Evolutionary conservation across 495 filamentous ascomycete species (phyloP).

Genomic region (Lasiosphaeriaceae sp.): DNA sequence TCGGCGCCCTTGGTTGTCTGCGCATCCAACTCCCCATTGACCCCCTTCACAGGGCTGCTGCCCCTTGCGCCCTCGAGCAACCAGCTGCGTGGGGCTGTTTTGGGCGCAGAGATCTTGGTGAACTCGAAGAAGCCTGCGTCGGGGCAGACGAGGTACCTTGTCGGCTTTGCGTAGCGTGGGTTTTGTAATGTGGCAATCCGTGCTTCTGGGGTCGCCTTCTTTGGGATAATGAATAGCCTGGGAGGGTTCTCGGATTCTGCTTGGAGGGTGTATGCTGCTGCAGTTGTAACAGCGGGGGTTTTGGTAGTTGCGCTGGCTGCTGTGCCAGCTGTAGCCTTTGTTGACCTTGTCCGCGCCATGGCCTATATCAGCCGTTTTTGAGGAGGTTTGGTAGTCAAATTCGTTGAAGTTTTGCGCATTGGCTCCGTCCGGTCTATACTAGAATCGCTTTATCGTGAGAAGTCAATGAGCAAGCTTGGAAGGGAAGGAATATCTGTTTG

Average conservation of each 20-base stretch:
- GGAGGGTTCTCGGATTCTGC: conserved; percentile 43
- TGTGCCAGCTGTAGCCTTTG: conserved; percentile 24
- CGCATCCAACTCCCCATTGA: conserved; percentile 8
- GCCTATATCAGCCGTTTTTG: neutral
- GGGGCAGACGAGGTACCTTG: conserved; percentile 78
- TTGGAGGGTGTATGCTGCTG: conserved; percentile 31
- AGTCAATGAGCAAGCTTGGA: too few species aligned
- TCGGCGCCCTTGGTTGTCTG: conserved; percentile 56
- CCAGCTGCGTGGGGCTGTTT: conserved; percentile 61
- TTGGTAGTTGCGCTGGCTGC: conserved; percentile 24
- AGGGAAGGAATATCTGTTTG: neutral
- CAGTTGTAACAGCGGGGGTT: conserved; percentile 15
- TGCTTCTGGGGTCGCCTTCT: conserved; percentile 55
- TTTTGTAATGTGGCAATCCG: conserved; percentile 75
- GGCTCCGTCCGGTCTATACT: neutral
- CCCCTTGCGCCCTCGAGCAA: conserved; percentile 44
- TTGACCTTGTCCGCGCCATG: conserved; percentile 29
- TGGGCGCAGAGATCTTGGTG: conserved; percentile 66
- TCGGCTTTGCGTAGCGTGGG: conserved; percentile 61
- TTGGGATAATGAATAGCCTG: conserved; percentile 78
- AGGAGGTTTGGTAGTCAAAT: neutral
- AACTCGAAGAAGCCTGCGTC: conserved; percentile 82
- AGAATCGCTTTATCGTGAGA: too few species aligned
- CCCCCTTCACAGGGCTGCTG: conserved; percentile 1
- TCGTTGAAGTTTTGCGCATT: neutral